phyloP scores from a whole-genome alignment of 2,329 filamentous ascomycete species.

The Colletotrichum abscissum region DNA sequence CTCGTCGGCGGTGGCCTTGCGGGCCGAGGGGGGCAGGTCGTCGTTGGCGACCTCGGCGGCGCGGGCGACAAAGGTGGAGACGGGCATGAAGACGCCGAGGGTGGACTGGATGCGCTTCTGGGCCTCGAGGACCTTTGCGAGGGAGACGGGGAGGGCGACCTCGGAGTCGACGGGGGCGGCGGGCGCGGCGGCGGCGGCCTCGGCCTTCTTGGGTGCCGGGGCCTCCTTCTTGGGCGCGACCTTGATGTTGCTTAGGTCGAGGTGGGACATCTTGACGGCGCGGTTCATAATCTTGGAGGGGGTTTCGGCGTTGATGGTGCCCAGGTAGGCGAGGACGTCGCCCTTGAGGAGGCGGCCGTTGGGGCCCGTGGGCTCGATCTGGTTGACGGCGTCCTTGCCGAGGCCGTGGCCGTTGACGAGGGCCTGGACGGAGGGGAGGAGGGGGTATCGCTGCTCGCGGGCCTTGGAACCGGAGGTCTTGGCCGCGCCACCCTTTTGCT shows the following conservation, averaged over 20 bases:
- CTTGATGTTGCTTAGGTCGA: slow-evolving; percentile 97
- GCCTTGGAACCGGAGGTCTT: slow-evolving; percentile 58
- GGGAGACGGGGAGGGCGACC: slow-evolving; percentile 80
- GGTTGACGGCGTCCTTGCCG: slow-evolving; percentile 77
- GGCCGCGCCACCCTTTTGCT: slow-evolving; percentile 44
- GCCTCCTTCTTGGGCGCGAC: slow-evolving; percentile 66
- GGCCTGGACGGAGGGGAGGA: slow-evolving; percentile 85
- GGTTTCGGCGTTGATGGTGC: slow-evolving; percentile 78
- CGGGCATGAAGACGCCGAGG: slow-evolving; percentile 82
- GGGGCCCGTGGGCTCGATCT: slow-evolving; percentile 89
- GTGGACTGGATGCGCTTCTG: slow-evolving; percentile 84
- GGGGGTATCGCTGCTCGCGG: slow-evolving; percentile 75
- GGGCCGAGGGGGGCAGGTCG: slow-evolving; percentile 76
- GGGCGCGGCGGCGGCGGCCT: slow-evolving; percentile 41
- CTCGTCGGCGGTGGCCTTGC: slow-evolving; percentile 79
- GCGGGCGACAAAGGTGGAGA: slow-evolving; percentile 87
- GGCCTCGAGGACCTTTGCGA: slow-evolving; percentile 81
- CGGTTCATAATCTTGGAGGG: slow-evolving; percentile 77
- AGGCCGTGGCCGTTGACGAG: slow-evolving; percentile 85
- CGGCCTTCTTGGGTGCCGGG: slow-evolving; percentile 48
- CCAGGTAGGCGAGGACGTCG: slow-evolving; percentile 91
- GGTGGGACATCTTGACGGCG: slow-evolving; percentile 80
- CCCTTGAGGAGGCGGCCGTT: slow-evolving; percentile 92
- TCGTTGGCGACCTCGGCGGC: slow-evolving; percentile 91
- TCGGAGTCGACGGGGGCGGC: slow-evolving; percentile 61